phyloP scores from a whole-genome alignment of 257 asterid genomes.

The Jacaranda copaia region DNA sequence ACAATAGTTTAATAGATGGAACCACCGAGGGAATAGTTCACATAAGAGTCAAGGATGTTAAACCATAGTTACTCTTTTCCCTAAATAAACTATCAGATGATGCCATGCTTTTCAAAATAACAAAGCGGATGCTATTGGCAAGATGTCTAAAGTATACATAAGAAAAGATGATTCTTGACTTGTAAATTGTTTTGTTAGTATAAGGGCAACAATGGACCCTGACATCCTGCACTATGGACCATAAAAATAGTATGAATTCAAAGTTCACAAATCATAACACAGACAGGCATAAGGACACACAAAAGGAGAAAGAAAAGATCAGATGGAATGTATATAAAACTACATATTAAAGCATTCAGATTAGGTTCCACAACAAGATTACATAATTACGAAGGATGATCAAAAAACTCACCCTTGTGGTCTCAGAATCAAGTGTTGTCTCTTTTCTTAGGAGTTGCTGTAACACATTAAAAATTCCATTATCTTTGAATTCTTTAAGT shows the following conservation, averaged over 20 bases:
- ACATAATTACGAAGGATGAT: constrained; percentile 27
- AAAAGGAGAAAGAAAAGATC: background rate
- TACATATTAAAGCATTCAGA: background rate
- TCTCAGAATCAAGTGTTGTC: constrained; percentile 48
- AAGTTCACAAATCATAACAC: constrained; percentile 11
- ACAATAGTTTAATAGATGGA: constrained; percentile 21
- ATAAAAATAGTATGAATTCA: background rate
- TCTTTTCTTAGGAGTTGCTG: constrained; percentile 54
- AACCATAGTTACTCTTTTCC: background rate
- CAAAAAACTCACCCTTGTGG: constrained; percentile 53
- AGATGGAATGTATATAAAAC: constrained; percentile 8
- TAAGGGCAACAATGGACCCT: background rate
- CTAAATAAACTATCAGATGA: constrained; percentile 18
- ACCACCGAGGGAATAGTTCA: constrained; percentile 14
- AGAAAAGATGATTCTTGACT: background rate
- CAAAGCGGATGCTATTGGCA: constrained; percentile 3
- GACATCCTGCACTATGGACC: constrained; percentile 29
- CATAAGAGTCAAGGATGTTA: background rate
- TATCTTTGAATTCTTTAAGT: constrained; percentile 53
- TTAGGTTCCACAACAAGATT: constrained; percentile 22
- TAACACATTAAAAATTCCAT: constrained; percentile 46
- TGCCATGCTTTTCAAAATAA: constrained; percentile 19
- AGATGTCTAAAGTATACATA: background rate
- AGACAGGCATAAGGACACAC: background rate
- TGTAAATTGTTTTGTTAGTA: background rate